Evolutionary conservation across 495 filamentous ascomycete species (phyloP).

Genomic region (Jackrogersella minutella): DNA sequence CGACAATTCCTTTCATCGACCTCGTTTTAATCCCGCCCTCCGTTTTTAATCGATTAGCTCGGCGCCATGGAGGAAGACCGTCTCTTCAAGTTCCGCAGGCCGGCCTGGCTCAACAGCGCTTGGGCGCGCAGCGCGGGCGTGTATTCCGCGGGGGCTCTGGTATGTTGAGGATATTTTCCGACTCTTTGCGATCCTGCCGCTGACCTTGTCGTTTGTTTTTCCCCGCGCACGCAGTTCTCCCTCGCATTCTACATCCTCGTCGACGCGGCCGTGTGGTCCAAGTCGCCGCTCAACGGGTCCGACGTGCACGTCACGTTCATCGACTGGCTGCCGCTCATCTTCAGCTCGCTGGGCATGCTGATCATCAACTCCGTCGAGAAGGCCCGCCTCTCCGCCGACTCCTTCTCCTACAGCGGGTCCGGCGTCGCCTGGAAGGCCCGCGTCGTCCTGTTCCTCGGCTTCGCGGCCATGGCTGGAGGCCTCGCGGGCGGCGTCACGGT

Average conservation of each 20-base stretch:
- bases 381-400: conserved; percentile 82
- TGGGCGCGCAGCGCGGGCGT: conserved; percentile 82
- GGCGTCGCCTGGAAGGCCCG: conserved; percentile 96
- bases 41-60: not conserved
- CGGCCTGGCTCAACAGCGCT: conserved; percentile 89
- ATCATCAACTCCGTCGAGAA: conserved; percentile 99
- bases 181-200: not conserved
- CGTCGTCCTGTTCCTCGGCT: conserved; percentile 93
- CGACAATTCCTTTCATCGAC: not conserved
- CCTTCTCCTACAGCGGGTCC: conserved; percentile 82
- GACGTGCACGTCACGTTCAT: conserved; percentile 92
- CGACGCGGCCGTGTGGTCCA: conserved; percentile 88
- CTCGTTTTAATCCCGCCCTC: not conserved
- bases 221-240: conserved; percentile 74
- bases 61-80: conserved; percentile 66
- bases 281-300: conserved; percentile 77
- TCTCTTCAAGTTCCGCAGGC: conserved; percentile 80
- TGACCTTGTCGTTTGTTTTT: not conserved
- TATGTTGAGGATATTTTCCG: conserved; percentile 53
- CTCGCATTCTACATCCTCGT: conserved; percentile 96
- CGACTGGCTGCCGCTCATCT: conserved; percentile 99
- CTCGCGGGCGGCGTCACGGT: conserved; percentile 91
- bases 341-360: conserved; percentile 91
- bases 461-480: conserved; percentile 92
- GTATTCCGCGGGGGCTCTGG: conserved; percentile 85